Base-by-base conservation (phyloP, 257 asterid species). In the Solanum pinnatisectum region DNA sequence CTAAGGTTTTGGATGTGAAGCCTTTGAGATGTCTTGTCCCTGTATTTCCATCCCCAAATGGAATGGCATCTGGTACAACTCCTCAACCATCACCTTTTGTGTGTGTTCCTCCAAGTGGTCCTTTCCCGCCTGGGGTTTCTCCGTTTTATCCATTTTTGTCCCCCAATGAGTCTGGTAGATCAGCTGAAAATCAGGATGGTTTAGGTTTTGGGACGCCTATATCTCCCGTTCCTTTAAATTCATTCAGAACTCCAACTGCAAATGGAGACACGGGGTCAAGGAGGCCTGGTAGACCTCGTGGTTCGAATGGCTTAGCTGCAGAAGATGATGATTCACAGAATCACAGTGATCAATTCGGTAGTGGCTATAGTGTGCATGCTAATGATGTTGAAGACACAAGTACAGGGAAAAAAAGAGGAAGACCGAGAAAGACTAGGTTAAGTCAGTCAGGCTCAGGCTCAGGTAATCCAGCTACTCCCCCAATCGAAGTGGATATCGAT, bases 101-200 rank as follows among this genome's bases (percentile, higher is more conserved):
- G 23, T 96, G 99, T 88, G 96, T 97, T 73, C 93, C 99, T 20
- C 99, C 99, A 9, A 72, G 93, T 16, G 99, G 99, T 52, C 99
- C 99, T 63, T 97, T 97, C 65, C 99, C 99, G 4, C 89, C 96
- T 6, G 99, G 98, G 12, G 92, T 96, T 82, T 94, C 95, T 65
- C 99, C 99, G 14, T 91, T 97, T 92, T 97, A 92, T 91, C 99
- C 99, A 0, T 95, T 97, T 86, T 82, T 92, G 18, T 89, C 87
- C 25, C 93, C 92, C 33, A 78, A 91, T 15, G 60, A 82, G 6
- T 78, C 91, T 27, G 90, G 84, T 37, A 86, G 85, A 36, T 84
- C 91, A 56, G 88, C 79, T 85, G 93, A 88, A 65, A 81, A 81
- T 46, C 88, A 89, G 11, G 90, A 84, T 63, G 84, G 91, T 84